Percentiles rank a stretch among this genome's conserved stretches.
Conservation (phyloP, 148 eudicot species). For the Gaultheria prostrata region DNA sequence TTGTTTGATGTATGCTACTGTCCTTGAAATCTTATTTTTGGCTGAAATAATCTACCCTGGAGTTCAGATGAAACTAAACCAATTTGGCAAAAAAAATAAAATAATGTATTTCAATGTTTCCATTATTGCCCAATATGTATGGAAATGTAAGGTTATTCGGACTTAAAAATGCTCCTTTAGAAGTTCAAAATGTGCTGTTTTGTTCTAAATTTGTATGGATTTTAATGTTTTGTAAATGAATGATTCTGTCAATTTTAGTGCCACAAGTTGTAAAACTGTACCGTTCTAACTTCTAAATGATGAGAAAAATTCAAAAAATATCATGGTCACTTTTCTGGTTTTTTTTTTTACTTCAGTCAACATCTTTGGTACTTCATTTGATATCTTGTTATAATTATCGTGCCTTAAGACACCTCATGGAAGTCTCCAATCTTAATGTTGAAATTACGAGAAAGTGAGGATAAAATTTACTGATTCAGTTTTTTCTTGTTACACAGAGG, state of each 20-base stretch:
- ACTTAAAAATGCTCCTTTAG: not conserved
- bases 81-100: not conserved
- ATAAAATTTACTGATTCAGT: not conserved
- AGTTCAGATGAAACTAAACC: not conserved
- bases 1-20: not conserved
- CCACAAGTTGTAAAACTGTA: not conserved
- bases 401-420: not conserved
- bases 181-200: not conserved
- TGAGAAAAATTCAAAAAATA: not conserved
- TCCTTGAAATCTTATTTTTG: not conserved
- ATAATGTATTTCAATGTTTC: not conserved
- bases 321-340: not conserved
- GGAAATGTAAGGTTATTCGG: not conserved
- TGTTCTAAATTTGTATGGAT: not conserved
- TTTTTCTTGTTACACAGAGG: conserved; percentile 49
- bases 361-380: not conserved
- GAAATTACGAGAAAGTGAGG: not conserved
- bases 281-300: not conserved
- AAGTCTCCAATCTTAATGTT: not conserved
- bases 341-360: not conserved
- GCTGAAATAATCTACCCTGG: not conserved
- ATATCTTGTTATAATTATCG: not conserved
- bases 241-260: not conserved
- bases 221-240: not conserved
- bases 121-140: not conserved